Evolutionary conservation across 2,329 filamentous ascomycete species (phyloP), one percentile per base, ranked within the genome.

Genomic region (Xylariaceae sp.): DNA sequence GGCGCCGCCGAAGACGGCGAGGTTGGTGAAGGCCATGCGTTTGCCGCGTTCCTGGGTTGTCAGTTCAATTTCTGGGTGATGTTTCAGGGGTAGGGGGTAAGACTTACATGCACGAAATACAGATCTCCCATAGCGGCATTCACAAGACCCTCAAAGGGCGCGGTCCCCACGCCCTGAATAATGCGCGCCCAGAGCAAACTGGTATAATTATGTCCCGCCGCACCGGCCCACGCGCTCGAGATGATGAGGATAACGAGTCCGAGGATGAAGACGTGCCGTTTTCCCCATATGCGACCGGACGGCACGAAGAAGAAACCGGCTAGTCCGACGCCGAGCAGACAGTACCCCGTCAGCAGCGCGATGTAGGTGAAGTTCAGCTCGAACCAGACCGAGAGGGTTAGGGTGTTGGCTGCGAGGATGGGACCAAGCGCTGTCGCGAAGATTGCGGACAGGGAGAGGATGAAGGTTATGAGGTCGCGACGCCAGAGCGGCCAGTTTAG

Each of bases 61-160:
- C n/a, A n/a, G n/a, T n/a, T n/a, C n/a, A n/a, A n/a, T n/a, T n/a
- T n/a, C n/a, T n/a, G n/a, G n/a, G n/a, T n/a, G n/a, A n/a, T n/a
- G n/a, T n/a, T n/a, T n/a, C n/a, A n/a, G n/a, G n/a, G n/a, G n/a
- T n/a, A n/a, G n/a, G n/a, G 50, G 49, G 51, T 17, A n/a, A 44
- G 50, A 18, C 11, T 23, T 11, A 89, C 85, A 76, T 93, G 93
- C 30, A 97, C 91, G 73, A 87, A 94, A 74, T 93, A 97, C 55
- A 97, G 72, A 73, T 97, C 93, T 47, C 92, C 93, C 5, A 97
- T 89, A 53, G 86, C 88, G 0, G 90, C 90, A 73, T 96, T 96
- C 59, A 97, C 88, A 23, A 97, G 77, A 1, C 90, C 89, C 75
- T 97, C 93, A 65, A 94, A 97, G 0, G 93, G 92, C 7, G 92